Conservation (phyloP, 2,329 filamentous ascomycete genomes). For the Ascomycota sp. region DNA sequence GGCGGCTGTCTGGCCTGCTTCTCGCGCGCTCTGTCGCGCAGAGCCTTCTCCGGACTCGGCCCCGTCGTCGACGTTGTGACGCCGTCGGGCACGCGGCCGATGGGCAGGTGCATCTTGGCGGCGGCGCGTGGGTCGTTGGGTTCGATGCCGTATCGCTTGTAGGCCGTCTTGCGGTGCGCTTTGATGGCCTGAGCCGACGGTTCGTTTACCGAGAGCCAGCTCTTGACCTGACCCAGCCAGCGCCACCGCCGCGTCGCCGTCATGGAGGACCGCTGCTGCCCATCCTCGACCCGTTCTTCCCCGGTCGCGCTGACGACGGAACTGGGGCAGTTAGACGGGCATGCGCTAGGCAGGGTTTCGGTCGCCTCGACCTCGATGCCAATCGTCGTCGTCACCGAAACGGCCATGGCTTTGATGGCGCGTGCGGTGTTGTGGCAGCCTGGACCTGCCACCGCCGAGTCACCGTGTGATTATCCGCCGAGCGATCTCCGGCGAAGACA, state of each 20-base stretch:
- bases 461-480: too few relatives aligned
- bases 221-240: conserved; percentile 24
- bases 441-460: too few relatives aligned
- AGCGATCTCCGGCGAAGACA: too few relatives aligned
- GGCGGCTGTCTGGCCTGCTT: conserved; percentile 11
- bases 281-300: too few relatives aligned
- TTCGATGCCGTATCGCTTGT: conserved; percentile 21
- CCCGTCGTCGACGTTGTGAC: conserved; percentile 25
- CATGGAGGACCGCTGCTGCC: too few relatives aligned
- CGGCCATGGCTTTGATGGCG: too few relatives aligned
- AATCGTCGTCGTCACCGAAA: too few relatives aligned
- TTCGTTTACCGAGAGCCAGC: conserved; percentile 27
- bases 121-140: conserved; percentile 21
- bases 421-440: too few relatives aligned
- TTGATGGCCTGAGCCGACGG: conserved; percentile 28
- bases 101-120: conserved; percentile 24
- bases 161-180: conserved; percentile 21
- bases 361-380: too few relatives aligned
- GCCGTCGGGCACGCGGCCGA: conserved; percentile 21
- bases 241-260: conserved; percentile 10
- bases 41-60: conserved; percentile 23
- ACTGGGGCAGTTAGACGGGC: too few relatives aligned
- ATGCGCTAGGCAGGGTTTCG: too few relatives aligned
- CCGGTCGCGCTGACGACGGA: too few relatives aligned
- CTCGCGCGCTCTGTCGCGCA: conserved; percentile 14